Evolutionary conservation across 2,329 filamentous ascomycete genomes (phyloP), one percentile per base, ranked within the genome.

Genomic region (Orbilia oligospora): DNA sequence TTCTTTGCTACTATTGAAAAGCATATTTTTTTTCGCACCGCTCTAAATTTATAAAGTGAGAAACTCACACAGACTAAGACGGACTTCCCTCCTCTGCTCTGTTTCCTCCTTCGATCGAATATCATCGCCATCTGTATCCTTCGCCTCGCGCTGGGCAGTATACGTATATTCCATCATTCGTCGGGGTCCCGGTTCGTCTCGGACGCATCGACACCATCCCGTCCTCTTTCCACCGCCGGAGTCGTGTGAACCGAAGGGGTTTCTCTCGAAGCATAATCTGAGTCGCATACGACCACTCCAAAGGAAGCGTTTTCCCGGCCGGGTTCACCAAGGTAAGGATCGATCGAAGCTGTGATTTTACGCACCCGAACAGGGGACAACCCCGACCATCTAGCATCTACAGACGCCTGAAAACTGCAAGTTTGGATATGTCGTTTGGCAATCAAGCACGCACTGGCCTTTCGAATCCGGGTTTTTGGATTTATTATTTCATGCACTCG

Each of bases 281-380:
- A 65, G 68, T 72, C 67, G 73, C 67, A 72, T 53, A 68, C 61
- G 63, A 78, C 68, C 55, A 14, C 61, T 71, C 64, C 55, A 30
- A 64, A 64, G 68, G 48, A 72, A 55, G 69, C 75, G 68, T 68
- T 72, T 72, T 69, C 75, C 56, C 36, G 56, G 20, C 56, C 63
- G 63, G 68, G 68, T 68, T 64, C 75, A 72, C 68, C 75, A 71
- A 77, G 73, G 73, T 77, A 72, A 78, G 75, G 46, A 78, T 33
- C 68, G 75, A 72, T 78, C 63, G 75, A 69, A 69, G 75, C 75
- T 78, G 75, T 68, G 75, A 72, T 78, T 56, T 46, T 78, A 72
- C 68, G 68, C 75, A 69, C 18, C 33, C 75, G 75, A 78, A 78
- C 75, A 78, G 68, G 75, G 75, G 64, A 69, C 68, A 78, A 77